Evolutionary conservation across 2,329 filamentous ascomycete species (phyloP).

Genomic region (Zasmidium angulare): DNA sequence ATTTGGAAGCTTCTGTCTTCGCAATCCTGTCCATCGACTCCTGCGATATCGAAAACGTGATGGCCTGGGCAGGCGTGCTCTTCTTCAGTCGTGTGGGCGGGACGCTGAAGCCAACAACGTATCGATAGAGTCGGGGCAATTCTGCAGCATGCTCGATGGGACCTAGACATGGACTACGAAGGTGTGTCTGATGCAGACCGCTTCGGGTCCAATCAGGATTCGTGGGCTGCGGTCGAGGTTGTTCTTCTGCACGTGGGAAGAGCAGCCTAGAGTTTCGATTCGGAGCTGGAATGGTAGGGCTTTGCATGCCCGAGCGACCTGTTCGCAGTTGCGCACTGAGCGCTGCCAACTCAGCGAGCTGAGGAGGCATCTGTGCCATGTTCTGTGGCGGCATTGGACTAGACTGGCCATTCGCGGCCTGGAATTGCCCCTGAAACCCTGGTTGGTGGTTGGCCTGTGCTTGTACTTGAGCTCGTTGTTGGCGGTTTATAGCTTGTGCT

Average conservation of each 20-base stretch:
- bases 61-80: constrained; percentile 40
- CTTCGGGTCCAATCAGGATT: constrained; percentile 47
- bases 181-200: constrained; percentile 60
- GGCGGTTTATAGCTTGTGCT: no score
- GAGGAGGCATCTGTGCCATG: background rate
- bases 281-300: background rate
- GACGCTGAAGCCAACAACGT: constrained; percentile 53
- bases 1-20: constrained; percentile 23
- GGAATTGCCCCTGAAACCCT: constrained; percentile 3
- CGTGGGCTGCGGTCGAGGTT: constrained; percentile 38
- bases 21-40: constrained; percentile 41
- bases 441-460: constrained; percentile 3
- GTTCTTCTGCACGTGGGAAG: constrained; percentile 6
- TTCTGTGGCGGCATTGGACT: constrained; percentile 1
- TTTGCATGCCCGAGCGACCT: background rate
- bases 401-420: background rate
- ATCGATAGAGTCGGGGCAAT: constrained; percentile 53
- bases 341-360: background rate
- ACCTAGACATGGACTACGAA: constrained; percentile 53
- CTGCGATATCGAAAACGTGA: constrained; percentile 50
- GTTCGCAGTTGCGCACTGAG: background rate
- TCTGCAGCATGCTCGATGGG: constrained; percentile 4
- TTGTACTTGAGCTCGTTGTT: constrained; percentile 5
- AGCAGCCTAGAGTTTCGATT: background rate
- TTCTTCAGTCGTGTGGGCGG: constrained; percentile 43